Base-by-base conservation (phyloP, 73 alveolate genomes). In the Halteria grandinella region DNA sequence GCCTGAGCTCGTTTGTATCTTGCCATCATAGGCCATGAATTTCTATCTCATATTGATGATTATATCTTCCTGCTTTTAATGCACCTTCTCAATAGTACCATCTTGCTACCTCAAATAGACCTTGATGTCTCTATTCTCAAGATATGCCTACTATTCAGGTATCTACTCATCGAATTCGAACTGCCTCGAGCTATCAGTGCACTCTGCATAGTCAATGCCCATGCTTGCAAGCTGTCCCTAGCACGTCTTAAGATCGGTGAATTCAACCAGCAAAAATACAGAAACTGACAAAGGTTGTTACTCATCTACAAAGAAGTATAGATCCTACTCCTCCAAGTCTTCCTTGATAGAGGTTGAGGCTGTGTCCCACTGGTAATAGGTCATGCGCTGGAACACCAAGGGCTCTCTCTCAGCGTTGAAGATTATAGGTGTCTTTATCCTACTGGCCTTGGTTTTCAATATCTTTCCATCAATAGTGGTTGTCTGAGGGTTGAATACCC, bases 21-120 rank as follows among this genome's bases (percentile, higher is more conserved):
- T 66, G 3, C 80, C 80, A 28, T 66, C 80, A 45, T 66, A 66
- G 1, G 17, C 18, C 17, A 44, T 3, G 47, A 15, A 66, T 43
- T 66, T 5, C 28, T 48, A 48, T 18, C 11, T 12, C 7, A 48
- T 12, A 12, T 17, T 18, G 29, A 27, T 36, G 47, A 17, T 43
- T 24, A 44, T 25, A 45, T 10, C 7, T 43, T n/a, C 7, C 4
- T 24, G 21, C 17, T 29, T 8, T 20, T 29, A 6, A 14, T 20
- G 21, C 10, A 37, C 5, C 43, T 60, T 2, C 6, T 34, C 33
- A 11, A 60, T 32, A 55, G 43, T 60, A 15, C 77, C 77, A 8
- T 60, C 17, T 3, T 32, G 20, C 37, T 60, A n/a, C n/a, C n/a
- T 39, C 8, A 60, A 6, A 1, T 32, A 4, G 4, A 60, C 17